Evolutionary conservation across 192 early-diverging fungal genomes (phyloP).

Genomic region (Gigaspora rosea): DNA sequence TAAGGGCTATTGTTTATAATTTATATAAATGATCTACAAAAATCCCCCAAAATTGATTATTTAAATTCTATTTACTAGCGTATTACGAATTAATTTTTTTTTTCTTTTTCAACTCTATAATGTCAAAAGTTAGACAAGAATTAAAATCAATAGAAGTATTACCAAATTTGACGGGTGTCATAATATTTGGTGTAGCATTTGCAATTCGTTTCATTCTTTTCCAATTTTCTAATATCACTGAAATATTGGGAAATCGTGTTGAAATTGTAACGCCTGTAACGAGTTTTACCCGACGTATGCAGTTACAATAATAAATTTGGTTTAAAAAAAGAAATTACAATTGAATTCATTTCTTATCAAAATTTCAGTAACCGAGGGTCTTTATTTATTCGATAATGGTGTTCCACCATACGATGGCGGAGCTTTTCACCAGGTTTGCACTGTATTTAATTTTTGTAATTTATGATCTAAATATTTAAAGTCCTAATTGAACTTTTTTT

Average conservation of each 20-base stretch:
- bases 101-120: too few relatives aligned
- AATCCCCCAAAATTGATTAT: too few relatives aligned
- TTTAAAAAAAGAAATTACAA: too few relatives aligned
- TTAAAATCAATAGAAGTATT: too few relatives aligned
- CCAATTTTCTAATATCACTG: constrained; percentile 48
- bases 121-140: too few relatives aligned
- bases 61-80: too few relatives aligned
- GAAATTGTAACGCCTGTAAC: constrained; percentile 89
- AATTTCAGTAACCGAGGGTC: constrained; percentile 77
- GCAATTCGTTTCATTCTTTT: constrained; percentile 48
- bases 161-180: not conserved
- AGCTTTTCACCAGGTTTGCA: constrained; percentile 78
- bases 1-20: too few relatives aligned
- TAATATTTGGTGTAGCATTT: constrained; percentile 42
- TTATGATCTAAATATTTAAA: not conserved
- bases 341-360: too few relatives aligned
- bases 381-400: constrained; percentile 71
- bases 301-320: not conserved
- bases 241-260: constrained; percentile 55
- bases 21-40: too few relatives aligned
- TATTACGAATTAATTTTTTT: too few relatives aligned
- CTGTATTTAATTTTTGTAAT: not conserved
- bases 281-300: constrained; percentile 78
- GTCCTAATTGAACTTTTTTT: not conserved
- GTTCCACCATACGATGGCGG: constrained; percentile 88